phyloP scores from a whole-genome alignment of 768 basidiomycete genomes.

The Mrakia frigida region DNA sequence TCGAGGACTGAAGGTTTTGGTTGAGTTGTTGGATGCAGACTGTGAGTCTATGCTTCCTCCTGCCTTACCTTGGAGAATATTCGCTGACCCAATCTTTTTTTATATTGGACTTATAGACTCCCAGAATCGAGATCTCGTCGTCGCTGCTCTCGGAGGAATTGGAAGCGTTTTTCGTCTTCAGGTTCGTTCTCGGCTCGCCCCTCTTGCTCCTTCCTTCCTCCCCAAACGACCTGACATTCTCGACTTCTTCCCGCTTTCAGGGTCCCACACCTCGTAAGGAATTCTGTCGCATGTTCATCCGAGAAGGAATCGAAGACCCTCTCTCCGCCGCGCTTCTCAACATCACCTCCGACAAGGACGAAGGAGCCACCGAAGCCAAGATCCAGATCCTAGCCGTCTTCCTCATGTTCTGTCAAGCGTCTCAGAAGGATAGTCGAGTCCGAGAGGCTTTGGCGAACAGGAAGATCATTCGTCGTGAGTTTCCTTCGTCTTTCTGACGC shows the following conservation, averaged over 20 bases:
- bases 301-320: slow-evolving; percentile 90
- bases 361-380: slow-evolving; percentile 63
- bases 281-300: slow-evolving; percentile 96
- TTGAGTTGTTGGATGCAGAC: slow-evolving; percentile 94
- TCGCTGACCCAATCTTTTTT: neutral
- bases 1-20: slow-evolving; percentile 87
- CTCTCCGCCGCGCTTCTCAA: slow-evolving; percentile 82
- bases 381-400: slow-evolving; percentile 83
- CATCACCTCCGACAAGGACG: slow-evolving; percentile 61
- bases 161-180: slow-evolving; percentile 86
- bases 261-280: slow-evolving; percentile 96
- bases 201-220: neutral
- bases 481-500: slow-evolving; percentile 10
- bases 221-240: neutral
- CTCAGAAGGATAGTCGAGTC: slow-evolving; percentile 91
- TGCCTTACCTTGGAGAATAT: too few relatives aligned
- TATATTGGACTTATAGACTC: slow-evolving; percentile 35
- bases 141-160: slow-evolving; percentile 89
- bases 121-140: slow-evolving; percentile 82
- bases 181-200: slow-evolving; percentile 33
- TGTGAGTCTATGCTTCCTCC: slow-evolving; percentile 48
- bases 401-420: slow-evolving; percentile 87
- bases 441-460: slow-evolving; percentile 85
- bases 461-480: slow-evolving; percentile 80
- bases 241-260: slow-evolving; percentile 46